Evolutionary conservation across 2,329 filamentous ascomycete genomes (phyloP).

Genomic region (Didymella pinodella): DNA sequence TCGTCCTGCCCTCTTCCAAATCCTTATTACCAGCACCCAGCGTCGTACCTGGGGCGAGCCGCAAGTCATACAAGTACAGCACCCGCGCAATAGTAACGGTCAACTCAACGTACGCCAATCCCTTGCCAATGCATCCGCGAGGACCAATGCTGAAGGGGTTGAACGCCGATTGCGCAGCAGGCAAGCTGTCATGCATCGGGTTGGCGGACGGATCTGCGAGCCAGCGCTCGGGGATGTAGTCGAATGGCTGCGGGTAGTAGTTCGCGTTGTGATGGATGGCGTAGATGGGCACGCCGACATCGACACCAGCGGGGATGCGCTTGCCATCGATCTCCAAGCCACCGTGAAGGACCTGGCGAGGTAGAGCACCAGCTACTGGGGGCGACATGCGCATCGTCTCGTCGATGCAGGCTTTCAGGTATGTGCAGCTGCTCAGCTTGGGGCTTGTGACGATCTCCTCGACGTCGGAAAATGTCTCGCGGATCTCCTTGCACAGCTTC

Average conservation of each 20-base stretch:
- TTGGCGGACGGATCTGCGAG: constrained; percentile 42
- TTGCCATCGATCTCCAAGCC: constrained; percentile 50
- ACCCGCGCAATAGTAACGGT: constrained; percentile 68
- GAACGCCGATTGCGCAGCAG: constrained; percentile 70
- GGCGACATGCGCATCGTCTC: constrained; percentile 54
- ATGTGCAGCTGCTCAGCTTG: constrained; percentile 44
- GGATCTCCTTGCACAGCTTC: constrained; percentile 46
- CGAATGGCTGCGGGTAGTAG: constrained; percentile 51
- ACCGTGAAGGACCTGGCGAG: constrained; percentile 49
- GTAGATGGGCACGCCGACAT: constrained; percentile 50
- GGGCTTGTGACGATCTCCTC: constrained; percentile 51
- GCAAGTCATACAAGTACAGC: constrained; percentile 68
- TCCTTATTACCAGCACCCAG: constrained; percentile 44
- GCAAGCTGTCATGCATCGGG: constrained; percentile 39
- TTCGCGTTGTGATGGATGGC: constrained; percentile 50
- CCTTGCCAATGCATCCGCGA: constrained; percentile 76
- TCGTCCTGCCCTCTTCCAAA: constrained; percentile 44
- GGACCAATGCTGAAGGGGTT: constrained; percentile 77
- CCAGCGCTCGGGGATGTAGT: constrained; percentile 51
- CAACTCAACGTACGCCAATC: constrained; percentile 73
- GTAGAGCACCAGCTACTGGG: constrained; percentile 50
- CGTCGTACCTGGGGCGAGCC: constrained; percentile 44
- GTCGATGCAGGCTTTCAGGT: constrained; percentile 52
- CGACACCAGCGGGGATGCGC: constrained; percentile 47
- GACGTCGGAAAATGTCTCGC: constrained; percentile 44